Base-by-base conservation (phyloP, 345 rosid genomes). In the Citrus trifoliata region DNA sequence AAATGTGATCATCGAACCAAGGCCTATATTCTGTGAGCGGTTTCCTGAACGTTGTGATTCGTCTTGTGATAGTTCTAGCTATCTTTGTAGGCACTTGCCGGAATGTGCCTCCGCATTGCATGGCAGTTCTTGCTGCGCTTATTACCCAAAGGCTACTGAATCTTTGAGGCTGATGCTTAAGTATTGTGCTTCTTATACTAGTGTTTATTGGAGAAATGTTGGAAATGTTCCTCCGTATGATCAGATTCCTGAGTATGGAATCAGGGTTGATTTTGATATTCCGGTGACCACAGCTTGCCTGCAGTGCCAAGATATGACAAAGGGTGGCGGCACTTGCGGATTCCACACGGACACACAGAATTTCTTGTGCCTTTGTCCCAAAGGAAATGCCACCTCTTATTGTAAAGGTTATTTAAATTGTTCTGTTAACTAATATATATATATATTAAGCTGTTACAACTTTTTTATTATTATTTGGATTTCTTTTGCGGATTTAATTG, bases 21-120 rank as follows among this genome's bases (percentile, higher is more conserved):
- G 87, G 83, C 94, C 97, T 1, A 84, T 91, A 55, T 96, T 92
- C 82, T 94, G 99, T 14, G 93, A 94, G 81, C 82, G 93, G 56
- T 94, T 90, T 84, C 99, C 97, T 0, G 97, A 93, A 18, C 90
- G 88, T 38, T 96, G 99, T 18, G 97, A 94, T 79, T 96, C 97
- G 2, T 89, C 99, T 0, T 94, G 98, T 46, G 99, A 91, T 48
- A 93, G 97, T 76, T 86, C 97, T 14, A 92, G 97, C 68, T 94
- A 94, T 74, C 92, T 92, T 8, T 96, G 99, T 77, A 80, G 99
- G 75, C 94, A 96, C 83, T 82, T 96, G 80, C 99, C 99, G 0
- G 85, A 84, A 32, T 96, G 99, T 21, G 85, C 87, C 51, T 83
- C 86, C 0, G 90, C 89, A 6, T 78, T 87, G 40, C 80, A 80